These are phyloP conservation scores for Scutellaria minor DNA, from an alignment of 257 asterid species.

Conservation along the genomic window DNA sequence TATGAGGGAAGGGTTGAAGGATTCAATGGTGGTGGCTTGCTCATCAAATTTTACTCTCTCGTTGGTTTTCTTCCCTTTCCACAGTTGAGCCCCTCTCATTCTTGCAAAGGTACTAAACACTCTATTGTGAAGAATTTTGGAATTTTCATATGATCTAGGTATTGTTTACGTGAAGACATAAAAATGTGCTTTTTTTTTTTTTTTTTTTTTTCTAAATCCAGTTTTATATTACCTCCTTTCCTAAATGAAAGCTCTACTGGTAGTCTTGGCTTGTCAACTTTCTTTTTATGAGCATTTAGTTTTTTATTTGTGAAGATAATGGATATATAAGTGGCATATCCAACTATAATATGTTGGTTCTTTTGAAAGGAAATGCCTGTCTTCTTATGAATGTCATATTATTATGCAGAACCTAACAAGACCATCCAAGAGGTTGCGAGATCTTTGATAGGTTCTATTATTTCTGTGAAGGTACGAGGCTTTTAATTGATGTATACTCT, in stretches of 20 bases:
- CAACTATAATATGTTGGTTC: not conserved
- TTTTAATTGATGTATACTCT: not conserved
- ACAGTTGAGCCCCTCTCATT: constrained; percentile 77
- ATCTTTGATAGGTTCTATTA: constrained; percentile 70
- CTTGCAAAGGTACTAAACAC: constrained; percentile 74
- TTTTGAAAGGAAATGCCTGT: not conserved
- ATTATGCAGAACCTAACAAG: constrained; percentile 69
- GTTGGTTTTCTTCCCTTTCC: constrained; percentile 94
- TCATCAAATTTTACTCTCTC: constrained; percentile 78
- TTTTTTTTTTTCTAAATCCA: not conserved
- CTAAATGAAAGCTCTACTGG: not conserved
- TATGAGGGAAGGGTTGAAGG: constrained; percentile 78
- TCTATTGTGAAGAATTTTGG: not conserved
- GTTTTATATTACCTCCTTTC: not conserved
- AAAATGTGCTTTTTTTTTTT: not conserved
- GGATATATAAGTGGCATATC: not conserved
- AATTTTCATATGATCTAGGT: not conserved
- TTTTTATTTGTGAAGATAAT: not conserved
- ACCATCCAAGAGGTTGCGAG: constrained; percentile 81
- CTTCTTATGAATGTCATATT: constrained; percentile 30
- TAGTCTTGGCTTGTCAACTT: constrained; percentile 8
- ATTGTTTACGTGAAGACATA: constrained; percentile 13
- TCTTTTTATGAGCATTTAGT: constrained; percentile 5
- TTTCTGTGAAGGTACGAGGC: constrained; percentile 79
- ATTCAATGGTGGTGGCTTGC: constrained; percentile 84